Evolutionary conservation across 1,139 yeast species (phyloP), one percentile per base, ranked within the genome.

Genomic region (Nadsonia starkeyi-henricii): DNA sequence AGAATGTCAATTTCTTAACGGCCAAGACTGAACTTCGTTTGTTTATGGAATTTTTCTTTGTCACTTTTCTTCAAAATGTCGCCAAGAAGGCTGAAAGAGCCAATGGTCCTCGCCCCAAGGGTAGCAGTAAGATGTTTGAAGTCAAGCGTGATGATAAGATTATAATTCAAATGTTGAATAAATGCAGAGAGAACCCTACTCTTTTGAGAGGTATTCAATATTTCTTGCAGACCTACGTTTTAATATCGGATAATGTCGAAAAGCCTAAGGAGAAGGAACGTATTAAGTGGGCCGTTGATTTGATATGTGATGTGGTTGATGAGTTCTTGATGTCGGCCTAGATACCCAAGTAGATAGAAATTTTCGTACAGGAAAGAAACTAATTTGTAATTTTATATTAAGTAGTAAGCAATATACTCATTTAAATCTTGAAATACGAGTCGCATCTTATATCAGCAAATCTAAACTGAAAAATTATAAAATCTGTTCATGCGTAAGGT

Each of bases 141-240:
- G 44, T 33, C 23, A 67, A 65, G 48, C 81, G 77, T 57, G 77
- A 74, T 50, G 84, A 78, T 53, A 74, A 73, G 46, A 54, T 70
- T 0, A 63, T 89, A 53, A 68, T 75, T 5, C 78, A 77, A 54
- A 60, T 79, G 44, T 56, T 86, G 3, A 64, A 73, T 8, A 79
- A 77, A 54, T 21, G 39, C 19, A 79, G 86, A 43, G 73, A 73
- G 52, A 89, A 82, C 43, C 81, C 83, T 55, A 69, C 73, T 1
- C 68, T 85, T 30, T 62, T 86, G 48, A 76, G 82, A 59, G 96
- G 96, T 2, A 62, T 89, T 43, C 84, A 77, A 56, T 81, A 77
- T 62, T 84, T 86, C 62, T 64, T 83, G 48, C 73, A 70, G 43
- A 75, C 77, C 51, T 54, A 54, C 18, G 48, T 44, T 15, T 74